phyloP scores from a whole-genome alignment of 805 yeast genomes.

The Kodamaea hsintzibuensis region DNA sequence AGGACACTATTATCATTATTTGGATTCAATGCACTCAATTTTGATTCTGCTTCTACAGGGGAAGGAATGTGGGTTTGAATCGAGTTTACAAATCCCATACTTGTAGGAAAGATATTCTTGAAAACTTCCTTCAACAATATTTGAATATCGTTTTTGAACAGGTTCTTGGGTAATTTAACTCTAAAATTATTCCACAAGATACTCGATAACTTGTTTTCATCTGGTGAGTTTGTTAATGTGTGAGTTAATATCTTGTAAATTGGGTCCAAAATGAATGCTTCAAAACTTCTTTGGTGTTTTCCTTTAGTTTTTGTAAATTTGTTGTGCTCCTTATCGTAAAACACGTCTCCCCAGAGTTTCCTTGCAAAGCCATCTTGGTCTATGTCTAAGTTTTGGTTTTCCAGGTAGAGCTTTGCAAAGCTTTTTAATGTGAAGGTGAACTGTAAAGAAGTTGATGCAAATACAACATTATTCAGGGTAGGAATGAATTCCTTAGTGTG shows the following conservation, averaged over 20 bases:
- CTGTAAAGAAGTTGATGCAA: conserved; percentile 61
- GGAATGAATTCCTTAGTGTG: conserved; percentile 53
- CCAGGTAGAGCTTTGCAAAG: conserved; percentile 55
- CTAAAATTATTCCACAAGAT: conserved; percentile 52
- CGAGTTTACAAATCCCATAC: conserved; percentile 46
- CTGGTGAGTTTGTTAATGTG: conserved; percentile 53
- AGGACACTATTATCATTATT: conserved; percentile 2
- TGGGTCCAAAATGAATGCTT: conserved; percentile 71
- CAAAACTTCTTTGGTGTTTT: conserved; percentile 49
- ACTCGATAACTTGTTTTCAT: conserved; percentile 34
- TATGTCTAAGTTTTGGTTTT: conserved; percentile 5
- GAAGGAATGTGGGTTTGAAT: conserved; percentile 22
- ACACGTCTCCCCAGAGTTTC: conserved; percentile 78
- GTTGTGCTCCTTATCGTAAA: conserved; percentile 41
- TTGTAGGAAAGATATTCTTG: conserved; percentile 50
- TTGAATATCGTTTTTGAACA: conserved; percentile 55
- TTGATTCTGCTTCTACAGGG: neutral
- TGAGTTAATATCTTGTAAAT: conserved; percentile 71
- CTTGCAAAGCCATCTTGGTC: conserved; percentile 41
- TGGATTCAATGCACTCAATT: neutral
- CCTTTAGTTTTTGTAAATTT: conserved; percentile 42
- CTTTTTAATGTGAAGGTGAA: conserved; percentile 67
- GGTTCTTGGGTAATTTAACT: conserved; percentile 40
- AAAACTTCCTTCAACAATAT: conserved; percentile 58
- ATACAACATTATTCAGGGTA: conserved; percentile 62